Conservation (phyloP, 2,329 filamentous ascomycete species). For the Alternaria rosae region DNA sequence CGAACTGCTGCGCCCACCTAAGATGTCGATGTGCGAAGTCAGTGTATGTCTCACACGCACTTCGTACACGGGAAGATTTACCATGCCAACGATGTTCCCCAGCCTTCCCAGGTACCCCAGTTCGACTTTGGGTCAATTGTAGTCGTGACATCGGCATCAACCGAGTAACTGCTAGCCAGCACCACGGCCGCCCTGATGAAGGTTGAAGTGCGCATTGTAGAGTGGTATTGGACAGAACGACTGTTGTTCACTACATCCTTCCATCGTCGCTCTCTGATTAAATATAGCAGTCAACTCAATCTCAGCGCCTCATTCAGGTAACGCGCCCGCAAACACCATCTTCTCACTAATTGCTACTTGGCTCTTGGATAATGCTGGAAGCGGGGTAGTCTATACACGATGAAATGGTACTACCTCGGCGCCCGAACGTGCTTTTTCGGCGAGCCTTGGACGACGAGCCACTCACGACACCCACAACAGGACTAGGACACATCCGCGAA, state of each 20-base stretch:
- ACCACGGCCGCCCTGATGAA: constrained; percentile 4
- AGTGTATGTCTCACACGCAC: too few relatives aligned
- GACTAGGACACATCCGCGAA: background rate
- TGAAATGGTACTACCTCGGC: background rate
- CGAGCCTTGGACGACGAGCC: background rate
- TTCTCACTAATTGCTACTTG: background rate
- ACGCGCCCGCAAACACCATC: constrained; percentile 1
- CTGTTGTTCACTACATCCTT: background rate
- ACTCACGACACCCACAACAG: background rate
- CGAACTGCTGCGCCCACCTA: constrained; percentile 16
- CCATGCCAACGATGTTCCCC: constrained; percentile 16
- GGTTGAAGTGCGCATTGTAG: constrained; percentile 8
- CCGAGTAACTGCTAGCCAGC: constrained; percentile 2
- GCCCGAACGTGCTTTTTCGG: background rate
- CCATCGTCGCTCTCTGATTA: background rate
- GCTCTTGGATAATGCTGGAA: background rate
- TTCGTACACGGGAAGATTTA: too few relatives aligned
- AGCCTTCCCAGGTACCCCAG: constrained; percentile 16
- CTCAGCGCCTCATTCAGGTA: background rate
- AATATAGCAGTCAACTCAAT: background rate
- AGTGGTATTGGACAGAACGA: background rate
- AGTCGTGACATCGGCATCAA: constrained; percentile 8
- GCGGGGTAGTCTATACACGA: constrained; percentile 1
- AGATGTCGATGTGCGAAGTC: too few relatives aligned
- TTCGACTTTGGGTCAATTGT: constrained; percentile 13